These are phyloP conservation scores for Phytophthora colocasiae DNA, from an alignment of 352 stramenopile genomes.

Conservation along the genomic window DNA sequence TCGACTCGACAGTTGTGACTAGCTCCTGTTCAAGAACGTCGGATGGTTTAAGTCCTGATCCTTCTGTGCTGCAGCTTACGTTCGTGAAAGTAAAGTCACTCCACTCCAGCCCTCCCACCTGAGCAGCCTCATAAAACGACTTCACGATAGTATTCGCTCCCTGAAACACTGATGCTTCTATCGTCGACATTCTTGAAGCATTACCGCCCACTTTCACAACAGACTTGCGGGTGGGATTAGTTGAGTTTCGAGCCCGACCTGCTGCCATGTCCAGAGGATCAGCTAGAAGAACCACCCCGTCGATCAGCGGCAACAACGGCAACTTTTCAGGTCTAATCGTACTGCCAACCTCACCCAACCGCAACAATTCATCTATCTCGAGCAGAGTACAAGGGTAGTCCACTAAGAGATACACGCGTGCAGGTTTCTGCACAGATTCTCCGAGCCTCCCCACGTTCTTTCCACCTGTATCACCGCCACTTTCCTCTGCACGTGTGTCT, in stretches of 20 bases:
- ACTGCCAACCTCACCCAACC: conserved; percentile 41
- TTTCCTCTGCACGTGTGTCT: neutral
- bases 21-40: conserved; percentile 51
- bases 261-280: conserved; percentile 24
- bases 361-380: conserved; percentile 58
- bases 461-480: neutral
- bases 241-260: conserved; percentile 14
- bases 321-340: conserved; percentile 20
- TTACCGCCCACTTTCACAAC: conserved; percentile 6
- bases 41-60: conserved; percentile 23
- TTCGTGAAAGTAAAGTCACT: conserved; percentile 80
- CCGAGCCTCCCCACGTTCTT: neutral
- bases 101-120: conserved; percentile 66
- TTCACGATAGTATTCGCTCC: conserved; percentile 47
- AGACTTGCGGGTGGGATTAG: conserved; percentile 1
- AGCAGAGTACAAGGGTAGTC: conserved; percentile 63
- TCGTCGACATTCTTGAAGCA: neutral
- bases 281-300: conserved; percentile 60
- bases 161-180: conserved; percentile 48
- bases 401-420: conserved; percentile 63
- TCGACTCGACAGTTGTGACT: conserved; percentile 33
- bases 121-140: conserved; percentile 47
- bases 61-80: conserved; percentile 38
- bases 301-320: conserved; percentile 62
- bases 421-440: conserved; percentile 14